A percentile compares a stretch with the other conserved stretches of the same genome.
Conservation (phyloP, 2,329 filamentous ascomycete species). For the Cyphellophora europaea region DNA sequence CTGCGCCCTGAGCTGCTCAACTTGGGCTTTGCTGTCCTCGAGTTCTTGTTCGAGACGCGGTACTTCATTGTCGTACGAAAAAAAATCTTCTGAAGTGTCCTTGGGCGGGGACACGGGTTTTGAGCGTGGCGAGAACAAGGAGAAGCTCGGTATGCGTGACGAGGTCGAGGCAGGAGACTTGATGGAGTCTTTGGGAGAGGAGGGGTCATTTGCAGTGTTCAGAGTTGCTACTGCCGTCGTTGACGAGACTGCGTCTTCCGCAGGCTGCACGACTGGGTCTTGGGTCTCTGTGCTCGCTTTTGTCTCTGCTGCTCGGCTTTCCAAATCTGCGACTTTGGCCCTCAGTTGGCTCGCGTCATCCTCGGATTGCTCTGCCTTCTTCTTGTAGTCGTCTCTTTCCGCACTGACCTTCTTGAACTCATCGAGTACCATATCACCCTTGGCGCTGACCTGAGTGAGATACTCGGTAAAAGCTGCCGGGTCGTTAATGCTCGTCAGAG, state of each 20-base stretch:
- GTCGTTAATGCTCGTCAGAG: slow-evolving; percentile 78
- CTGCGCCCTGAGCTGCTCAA: slow-evolving; percentile 60
- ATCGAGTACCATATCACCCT: slow-evolving; percentile 86
- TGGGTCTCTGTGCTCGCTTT: neutral
- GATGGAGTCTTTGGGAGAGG: neutral
- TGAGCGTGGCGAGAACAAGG: slow-evolving; percentile 28
- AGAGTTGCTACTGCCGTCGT: slow-evolving; percentile 11
- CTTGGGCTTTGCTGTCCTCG: slow-evolving; percentile 59
- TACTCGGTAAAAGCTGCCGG: slow-evolving; percentile 81
- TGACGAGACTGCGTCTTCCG: slow-evolving; percentile 7
- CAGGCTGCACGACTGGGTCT: neutral
- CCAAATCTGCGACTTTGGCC: slow-evolving; percentile 54
- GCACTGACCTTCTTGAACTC: slow-evolving; percentile 79
- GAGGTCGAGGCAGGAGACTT: slow-evolving; percentile 26
- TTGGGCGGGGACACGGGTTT: slow-evolving; percentile 24
- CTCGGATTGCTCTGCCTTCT: slow-evolving; percentile 61
- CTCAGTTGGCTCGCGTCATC: slow-evolving; percentile 52
- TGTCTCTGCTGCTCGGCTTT: slow-evolving; percentile 20
- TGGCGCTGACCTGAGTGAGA: slow-evolving; percentile 73
- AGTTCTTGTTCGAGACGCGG: slow-evolving; percentile 70
- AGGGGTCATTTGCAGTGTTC: slow-evolving; percentile 6
- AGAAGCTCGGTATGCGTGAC: slow-evolving; percentile 26
- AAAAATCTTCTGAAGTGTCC: slow-evolving; percentile 61
- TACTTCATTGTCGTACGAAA: slow-evolving; percentile 84
- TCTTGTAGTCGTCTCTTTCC: slow-evolving; percentile 72